Base-by-base conservation (phyloP, 495 filamentous ascomycete genomes). In the Aspergillus cavernicola region DNA sequence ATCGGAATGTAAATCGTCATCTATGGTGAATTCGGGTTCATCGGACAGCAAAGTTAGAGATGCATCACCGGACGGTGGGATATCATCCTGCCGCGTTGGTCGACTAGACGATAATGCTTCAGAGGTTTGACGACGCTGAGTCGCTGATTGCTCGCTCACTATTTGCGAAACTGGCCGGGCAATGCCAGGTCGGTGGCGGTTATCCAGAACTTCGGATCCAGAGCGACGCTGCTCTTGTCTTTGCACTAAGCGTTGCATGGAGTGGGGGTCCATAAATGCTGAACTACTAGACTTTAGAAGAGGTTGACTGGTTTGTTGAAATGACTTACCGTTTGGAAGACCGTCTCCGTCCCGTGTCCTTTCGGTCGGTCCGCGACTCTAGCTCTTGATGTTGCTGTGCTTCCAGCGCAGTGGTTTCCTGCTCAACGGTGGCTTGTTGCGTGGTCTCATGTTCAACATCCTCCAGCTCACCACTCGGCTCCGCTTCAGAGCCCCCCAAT, bases 181-280 rank as follows among this genome's bases (percentile, higher is more conserved):
- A 29, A 37, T 29, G 23, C 63, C 66, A 24, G 61, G 50, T 18
- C 60, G 58, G 11, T 46, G 60, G 22, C 36, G 57, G n/a, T n/a
- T n/a, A 16, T n/a, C 9, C 23, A 55, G 18, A 0, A 28, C 13
- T 6, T 44, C 47, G 13, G 49, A 12, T 5, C 2, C 23, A 38
- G 53, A 42, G 10, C 50, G 52, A 2, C 36, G 19, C 16, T 54
- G 48, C 29, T 53, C 40, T 41, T 59, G 24, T 19, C 61, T 53
- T 49, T 64, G 49, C 15, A 18, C 26, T 2, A 64, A 0, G 13
- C 55, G 56, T 31, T 54, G 20, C 8, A 67, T 57, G 1, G 45
- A 35, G 0, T 26, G 6, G 6, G 36, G 1, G 22, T 59, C 62
- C n/a, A 61, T 36, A 13, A 56, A 61, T 3, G n/a, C n/a, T n/a